Conservation (phyloP, 1,284 basidiomycete genomes). For the Ceratobasidium sp. region DNA sequence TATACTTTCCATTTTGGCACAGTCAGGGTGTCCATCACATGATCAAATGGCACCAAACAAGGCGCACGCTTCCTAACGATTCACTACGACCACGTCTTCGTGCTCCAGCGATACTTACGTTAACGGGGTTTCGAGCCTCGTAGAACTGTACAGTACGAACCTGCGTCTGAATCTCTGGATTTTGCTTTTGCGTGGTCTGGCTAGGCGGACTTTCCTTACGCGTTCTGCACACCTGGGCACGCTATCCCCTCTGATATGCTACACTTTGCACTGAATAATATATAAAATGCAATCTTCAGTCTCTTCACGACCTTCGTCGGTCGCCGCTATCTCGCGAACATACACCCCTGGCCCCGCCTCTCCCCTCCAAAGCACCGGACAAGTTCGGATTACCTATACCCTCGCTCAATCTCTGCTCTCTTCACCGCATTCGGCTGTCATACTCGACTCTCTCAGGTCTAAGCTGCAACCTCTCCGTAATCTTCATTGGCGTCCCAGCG, state of each 20-base stretch:
- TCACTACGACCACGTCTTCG: neutral
- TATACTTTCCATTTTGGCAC: neutral
- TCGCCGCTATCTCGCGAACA: neutral
- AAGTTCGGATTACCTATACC: conserved; percentile 38
- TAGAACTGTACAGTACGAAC: neutral
- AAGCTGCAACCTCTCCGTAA: conserved; percentile 74
- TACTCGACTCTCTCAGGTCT: conserved; percentile 33
- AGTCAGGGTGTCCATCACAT: neutral
- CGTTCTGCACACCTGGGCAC: neutral
- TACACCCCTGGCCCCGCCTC: conserved; percentile 34
- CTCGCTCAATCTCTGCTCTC: conserved; percentile 37
- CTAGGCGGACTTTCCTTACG: neutral
- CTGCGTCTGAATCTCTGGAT: neutral
- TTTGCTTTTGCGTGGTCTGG: too few relatives aligned
- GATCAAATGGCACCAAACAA: neutral
- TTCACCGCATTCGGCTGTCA: conserved; percentile 31
- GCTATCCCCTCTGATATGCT: neutral
- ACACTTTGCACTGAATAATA: neutral
- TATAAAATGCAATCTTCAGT: conserved; percentile 14
- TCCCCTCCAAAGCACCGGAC: conserved; percentile 25
- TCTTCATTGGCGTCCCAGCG: conserved; percentile 86
- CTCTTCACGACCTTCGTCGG: conserved; percentile 29
- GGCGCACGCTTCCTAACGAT: neutral
- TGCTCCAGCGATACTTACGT: neutral
- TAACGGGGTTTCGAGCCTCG: too few relatives aligned